These are phyloP conservation scores for Pelagophyceae sp. DNA, from an alignment of 352 stramenopile species.

Conservation along the genomic window DNA sequence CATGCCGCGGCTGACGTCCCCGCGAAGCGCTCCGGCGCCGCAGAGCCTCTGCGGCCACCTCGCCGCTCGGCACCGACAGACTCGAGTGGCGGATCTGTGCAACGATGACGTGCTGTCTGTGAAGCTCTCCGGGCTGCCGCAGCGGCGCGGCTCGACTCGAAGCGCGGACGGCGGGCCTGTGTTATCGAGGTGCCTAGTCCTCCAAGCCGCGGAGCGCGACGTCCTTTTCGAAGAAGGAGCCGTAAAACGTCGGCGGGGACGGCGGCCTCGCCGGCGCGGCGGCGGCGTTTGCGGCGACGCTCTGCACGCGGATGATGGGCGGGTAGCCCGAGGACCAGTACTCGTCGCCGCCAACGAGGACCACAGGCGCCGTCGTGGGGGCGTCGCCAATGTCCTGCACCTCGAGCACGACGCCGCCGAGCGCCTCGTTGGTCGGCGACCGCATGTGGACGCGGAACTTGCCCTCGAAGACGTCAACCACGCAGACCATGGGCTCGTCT, in stretches of 20 bases:
- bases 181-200: too few relatives aligned
- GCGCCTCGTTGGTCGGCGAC: neutral
- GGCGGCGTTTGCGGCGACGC: neutral
- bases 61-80: too few relatives aligned
- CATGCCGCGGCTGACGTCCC: too few relatives aligned
- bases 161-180: too few relatives aligned
- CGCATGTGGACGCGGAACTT: neutral
- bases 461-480: neutral
- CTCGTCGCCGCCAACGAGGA: slow-evolving; percentile 5
- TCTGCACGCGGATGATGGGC: slow-evolving; percentile 16
- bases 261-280: neutral
- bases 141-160: too few relatives aligned
- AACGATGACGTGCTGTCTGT: too few relatives aligned
- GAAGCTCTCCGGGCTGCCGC: too few relatives aligned
- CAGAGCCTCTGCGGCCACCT: too few relatives aligned
- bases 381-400: neutral
- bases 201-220: neutral
- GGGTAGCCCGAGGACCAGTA: slow-evolving; percentile 11
- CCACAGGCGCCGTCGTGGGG: neutral
- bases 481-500: neutral
- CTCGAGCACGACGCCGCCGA: slow-evolving; percentile 1
- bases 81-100: too few relatives aligned
- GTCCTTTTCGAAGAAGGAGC: slow-evolving; percentile 16
- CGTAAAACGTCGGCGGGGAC: neutral
- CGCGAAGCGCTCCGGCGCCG: too few relatives aligned